Percentiles rank a stretch among this genome's conserved stretches.
phyloP scores from a whole-genome alignment of 768 basidiomycete genomes.

The Termitomyces sp. region DNA sequence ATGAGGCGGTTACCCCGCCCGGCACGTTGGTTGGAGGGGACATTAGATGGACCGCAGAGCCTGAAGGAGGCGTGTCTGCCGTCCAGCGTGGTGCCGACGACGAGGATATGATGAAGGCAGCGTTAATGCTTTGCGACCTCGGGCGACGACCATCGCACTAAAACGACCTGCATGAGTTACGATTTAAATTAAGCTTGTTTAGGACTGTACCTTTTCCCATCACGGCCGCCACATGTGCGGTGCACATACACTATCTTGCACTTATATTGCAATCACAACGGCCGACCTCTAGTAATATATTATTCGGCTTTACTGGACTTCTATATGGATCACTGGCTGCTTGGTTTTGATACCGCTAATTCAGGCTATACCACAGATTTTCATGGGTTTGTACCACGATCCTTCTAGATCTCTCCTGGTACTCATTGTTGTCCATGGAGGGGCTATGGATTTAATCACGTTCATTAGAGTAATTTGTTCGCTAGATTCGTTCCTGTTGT shows the following conservation, averaged over 20 bases:
- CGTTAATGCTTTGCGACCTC: conserved; percentile 60
- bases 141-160: conserved; percentile 22
- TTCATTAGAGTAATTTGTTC: neutral
- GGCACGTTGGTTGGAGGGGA: conserved; percentile 44
- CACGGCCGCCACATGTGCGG: neutral
- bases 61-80: conserved; percentile 14
- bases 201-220: conserved; percentile 4
- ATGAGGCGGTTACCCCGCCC: conserved; percentile 62
- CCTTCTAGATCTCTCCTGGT: neutral
- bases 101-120: conserved; percentile 68
- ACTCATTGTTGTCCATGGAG: conserved; percentile 8
- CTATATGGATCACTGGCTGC: neutral
- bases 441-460: neutral
- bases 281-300: neutral
- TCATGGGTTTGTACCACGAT: neutral
- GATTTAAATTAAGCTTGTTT: conserved; percentile 15
- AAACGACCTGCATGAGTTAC: conserved; percentile 4
- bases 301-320: neutral
- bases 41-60: conserved; percentile 27
- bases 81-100: conserved; percentile 32
- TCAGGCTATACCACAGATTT: neutral
- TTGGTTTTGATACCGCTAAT: neutral
- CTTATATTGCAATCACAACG: neutral
- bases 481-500: neutral
- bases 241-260: neutral